These are phyloP conservation scores for Backusella circina DNA, from an alignment of 192 early-diverging fungal species.

Conservation along the genomic window DNA sequence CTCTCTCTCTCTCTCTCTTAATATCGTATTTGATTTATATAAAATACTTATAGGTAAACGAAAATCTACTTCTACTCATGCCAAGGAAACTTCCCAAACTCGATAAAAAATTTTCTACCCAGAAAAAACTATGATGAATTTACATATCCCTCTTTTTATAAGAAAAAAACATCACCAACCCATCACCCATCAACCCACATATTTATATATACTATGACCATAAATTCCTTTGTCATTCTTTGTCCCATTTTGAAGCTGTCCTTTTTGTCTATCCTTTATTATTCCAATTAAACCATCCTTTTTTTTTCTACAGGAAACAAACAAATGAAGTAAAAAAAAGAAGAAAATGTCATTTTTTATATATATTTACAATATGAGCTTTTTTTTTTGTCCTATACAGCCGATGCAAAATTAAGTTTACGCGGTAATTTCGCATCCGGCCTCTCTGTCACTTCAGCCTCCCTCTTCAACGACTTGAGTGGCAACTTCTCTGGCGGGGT, in stretches of 20 bases:
- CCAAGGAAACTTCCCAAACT: background rate
- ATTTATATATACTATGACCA: too few species aligned
- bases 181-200: too few species aligned
- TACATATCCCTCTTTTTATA: too few species aligned
- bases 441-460: background rate
- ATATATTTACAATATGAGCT: background rate
- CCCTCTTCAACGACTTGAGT: constrained; percentile 30
- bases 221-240: too few species aligned
- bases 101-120: background rate
- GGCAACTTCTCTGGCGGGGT: constrained; percentile 69
- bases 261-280: too few species aligned
- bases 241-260: too few species aligned
- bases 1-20: background rate
- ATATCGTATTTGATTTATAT: background rate
- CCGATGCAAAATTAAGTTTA: background rate
- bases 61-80: background rate
- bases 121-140: background rate
- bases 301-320: too few species aligned
- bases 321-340: background rate
- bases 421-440: background rate
- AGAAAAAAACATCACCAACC: too few species aligned
- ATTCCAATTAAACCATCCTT: too few species aligned
- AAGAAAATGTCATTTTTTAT: background rate
- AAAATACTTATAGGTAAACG: background rate
- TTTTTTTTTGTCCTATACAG: background rate